These are phyloP conservation scores for Erodium maritimum DNA, from an alignment of 345 rosid genomes.

Conservation along the genomic window DNA sequence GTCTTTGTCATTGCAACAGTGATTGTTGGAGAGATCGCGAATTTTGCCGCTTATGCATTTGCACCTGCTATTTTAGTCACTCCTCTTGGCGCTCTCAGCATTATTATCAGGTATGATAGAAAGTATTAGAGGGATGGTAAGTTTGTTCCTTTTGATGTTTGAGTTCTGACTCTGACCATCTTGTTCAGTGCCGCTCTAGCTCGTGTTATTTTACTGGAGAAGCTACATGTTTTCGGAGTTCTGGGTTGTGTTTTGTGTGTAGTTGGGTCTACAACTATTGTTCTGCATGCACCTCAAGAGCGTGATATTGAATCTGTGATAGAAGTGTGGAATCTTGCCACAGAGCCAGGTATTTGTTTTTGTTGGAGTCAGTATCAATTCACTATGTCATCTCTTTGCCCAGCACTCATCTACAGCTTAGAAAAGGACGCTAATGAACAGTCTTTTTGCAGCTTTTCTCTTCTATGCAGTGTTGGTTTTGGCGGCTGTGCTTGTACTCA, in stretches of 20 bases:
- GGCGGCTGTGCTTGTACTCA: constrained; percentile 53
- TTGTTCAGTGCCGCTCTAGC: constrained; percentile 76
- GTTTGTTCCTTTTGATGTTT: too few relatives aligned
- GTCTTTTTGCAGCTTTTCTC: constrained; percentile 59
- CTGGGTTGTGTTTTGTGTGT: constrained; percentile 94
- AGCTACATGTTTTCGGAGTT: constrained; percentile 72
- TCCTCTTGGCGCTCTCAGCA: background rate
- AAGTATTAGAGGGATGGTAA: too few relatives aligned
- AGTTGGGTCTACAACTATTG: constrained; percentile 93
- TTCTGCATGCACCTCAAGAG: constrained; percentile 95
- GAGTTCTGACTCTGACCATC: background rate
- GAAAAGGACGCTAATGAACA: too few relatives aligned
- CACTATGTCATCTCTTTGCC: too few relatives aligned
- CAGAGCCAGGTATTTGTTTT: constrained; percentile 67
- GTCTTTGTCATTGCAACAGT: background rate
- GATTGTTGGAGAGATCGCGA: background rate
- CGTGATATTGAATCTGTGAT: constrained; percentile 69
- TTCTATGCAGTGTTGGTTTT: constrained; percentile 66
- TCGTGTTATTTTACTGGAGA: constrained; percentile 73
- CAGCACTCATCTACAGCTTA: too few relatives aligned
- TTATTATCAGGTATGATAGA: background rate
- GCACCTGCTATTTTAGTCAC: background rate
- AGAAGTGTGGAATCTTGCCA: constrained; percentile 97
- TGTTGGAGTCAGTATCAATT: too few relatives aligned
- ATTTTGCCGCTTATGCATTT: background rate